phyloP scores from a whole-genome alignment of 306 rosid species.

The Astragalus glycyphyllos region DNA sequence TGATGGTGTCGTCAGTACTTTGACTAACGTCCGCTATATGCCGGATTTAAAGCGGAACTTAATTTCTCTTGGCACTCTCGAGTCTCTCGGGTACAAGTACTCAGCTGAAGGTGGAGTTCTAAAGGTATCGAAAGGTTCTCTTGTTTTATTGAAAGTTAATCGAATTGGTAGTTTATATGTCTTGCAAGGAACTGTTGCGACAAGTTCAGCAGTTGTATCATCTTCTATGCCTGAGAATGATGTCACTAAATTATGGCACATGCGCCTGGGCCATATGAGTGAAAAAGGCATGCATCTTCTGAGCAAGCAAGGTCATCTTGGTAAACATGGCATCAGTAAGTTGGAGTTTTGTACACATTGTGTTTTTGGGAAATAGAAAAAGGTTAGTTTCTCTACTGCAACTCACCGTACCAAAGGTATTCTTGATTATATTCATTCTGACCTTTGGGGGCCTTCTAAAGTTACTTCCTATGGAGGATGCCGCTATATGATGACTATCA shows the following conservation, averaged over 20 bases:
- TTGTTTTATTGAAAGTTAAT: conserved; percentile 1
- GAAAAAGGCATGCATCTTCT: too few relatives aligned
- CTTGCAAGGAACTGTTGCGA: not conserved
- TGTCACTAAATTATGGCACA: too few relatives aligned
- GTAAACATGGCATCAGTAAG: not conserved
- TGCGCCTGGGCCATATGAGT: too few relatives aligned
- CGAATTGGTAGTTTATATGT: not conserved
- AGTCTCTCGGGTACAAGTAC: conserved; percentile 1
- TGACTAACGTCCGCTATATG: too few relatives aligned
- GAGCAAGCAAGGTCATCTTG: not conserved
- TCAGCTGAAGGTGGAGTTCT: conserved; percentile 17
- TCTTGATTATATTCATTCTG: not conserved
- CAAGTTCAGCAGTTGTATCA: not conserved
- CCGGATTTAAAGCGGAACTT: too few relatives aligned
- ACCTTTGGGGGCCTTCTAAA: too few relatives aligned
- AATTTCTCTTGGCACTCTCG: too few relatives aligned
- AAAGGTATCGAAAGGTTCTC: not conserved
- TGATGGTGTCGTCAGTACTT: too few relatives aligned
- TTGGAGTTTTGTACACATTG: not conserved
- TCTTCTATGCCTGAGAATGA: too few relatives aligned
- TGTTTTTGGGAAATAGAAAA: not conserved
- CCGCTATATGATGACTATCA: too few relatives aligned
- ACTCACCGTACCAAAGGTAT: conserved; percentile 3
- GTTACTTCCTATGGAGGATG: too few relatives aligned
- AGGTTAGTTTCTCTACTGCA: not conserved